Base-by-base conservation (phyloP, 1,139 yeast genomes). In the Hyphopichia burtonii region DNA sequence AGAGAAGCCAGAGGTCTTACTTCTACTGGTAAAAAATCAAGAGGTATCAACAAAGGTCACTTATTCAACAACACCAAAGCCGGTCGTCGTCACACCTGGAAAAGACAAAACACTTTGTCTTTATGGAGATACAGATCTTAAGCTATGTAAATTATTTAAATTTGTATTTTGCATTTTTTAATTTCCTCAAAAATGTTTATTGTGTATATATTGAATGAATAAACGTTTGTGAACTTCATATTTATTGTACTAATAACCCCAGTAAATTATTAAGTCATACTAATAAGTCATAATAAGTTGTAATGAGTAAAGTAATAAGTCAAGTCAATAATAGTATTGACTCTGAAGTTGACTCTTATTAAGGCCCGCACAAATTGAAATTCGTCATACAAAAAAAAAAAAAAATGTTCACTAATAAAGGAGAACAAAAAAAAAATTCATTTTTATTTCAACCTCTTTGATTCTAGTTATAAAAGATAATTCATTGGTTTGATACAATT, bases 1-100 rank as follows among this genome's bases (percentile, higher is more conserved):
- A 90, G 99, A 82, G 99, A 94, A 80, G 79, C 95, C 66, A 94
- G 99, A 86, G 98, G 98, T 77, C 89, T 93, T 68, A 93, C 99
- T 66, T 69, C 97, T 65, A 85, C 94, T 64, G 99, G 99, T 73
- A 93, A 90, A 94, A 86, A 89, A 78, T 89, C 96, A 79, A 87
- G 99, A 84, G 99, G 99, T 88, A 89, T 93, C 85, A 89, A 90
- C 96, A 93, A 91, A 87, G 99, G 99, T 73, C 99, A 93, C 91
- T 81, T 82, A 76, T 93, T 68, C 96, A 83, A 86, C 96, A 90
- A 91, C 85, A 91, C 98, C 83, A 76, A 79, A 66, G 90, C 96
- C 65, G 98, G 94, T 74, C 91, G 97, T 82, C 88, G 96, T 78
- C 96, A 91, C 89, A 93, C 91, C 80, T 93, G 99, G 99, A 93